Conservation (phyloP, 306 rosid genomes). For the Vachellia pachyceras region DNA sequence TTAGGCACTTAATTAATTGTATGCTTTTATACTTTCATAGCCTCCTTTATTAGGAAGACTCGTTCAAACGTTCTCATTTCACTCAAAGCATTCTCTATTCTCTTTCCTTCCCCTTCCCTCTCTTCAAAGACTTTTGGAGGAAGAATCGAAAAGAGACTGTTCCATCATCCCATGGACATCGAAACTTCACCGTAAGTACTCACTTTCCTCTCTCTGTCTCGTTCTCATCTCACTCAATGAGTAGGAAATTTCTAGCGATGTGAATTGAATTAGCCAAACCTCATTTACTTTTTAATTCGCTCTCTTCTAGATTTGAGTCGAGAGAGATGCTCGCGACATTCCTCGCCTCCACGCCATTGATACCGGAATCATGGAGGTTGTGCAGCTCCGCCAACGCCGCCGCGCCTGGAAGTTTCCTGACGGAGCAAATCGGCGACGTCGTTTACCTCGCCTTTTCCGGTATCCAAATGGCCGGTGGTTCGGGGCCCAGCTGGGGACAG, state of each 20-base stretch:
- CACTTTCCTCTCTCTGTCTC: neutral
- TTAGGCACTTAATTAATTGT: neutral
- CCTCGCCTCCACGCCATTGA: slow-evolving; percentile 69
- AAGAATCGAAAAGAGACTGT: neutral
- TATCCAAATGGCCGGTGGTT: slow-evolving; percentile 35
- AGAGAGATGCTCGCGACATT: slow-evolving; percentile 66
- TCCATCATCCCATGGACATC: slow-evolving; percentile 59
- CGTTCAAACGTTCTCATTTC: neutral
- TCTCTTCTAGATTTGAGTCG: slow-evolving; percentile 65
- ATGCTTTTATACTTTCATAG: neutral
- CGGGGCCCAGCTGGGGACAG: slow-evolving; percentile 33
- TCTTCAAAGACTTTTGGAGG: neutral
- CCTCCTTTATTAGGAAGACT: neutral
- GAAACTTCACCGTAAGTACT: slow-evolving; percentile 75
- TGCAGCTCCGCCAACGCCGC: slow-evolving; percentile 55
- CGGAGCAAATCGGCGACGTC: slow-evolving; percentile 48
- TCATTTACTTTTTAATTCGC: neutral
- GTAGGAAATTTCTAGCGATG: neutral
- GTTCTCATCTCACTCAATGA: neutral
- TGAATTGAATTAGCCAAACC: too few species aligned
- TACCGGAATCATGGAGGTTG: slow-evolving; percentile 71
- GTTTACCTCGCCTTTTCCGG: slow-evolving; percentile 62
- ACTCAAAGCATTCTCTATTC: neutral
- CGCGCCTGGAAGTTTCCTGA: slow-evolving; percentile 44
- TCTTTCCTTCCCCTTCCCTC: neutral